Evolutionary conservation across 306 rosid species (phyloP).

Genomic region (Casuarina cunninghamiana): DNA sequence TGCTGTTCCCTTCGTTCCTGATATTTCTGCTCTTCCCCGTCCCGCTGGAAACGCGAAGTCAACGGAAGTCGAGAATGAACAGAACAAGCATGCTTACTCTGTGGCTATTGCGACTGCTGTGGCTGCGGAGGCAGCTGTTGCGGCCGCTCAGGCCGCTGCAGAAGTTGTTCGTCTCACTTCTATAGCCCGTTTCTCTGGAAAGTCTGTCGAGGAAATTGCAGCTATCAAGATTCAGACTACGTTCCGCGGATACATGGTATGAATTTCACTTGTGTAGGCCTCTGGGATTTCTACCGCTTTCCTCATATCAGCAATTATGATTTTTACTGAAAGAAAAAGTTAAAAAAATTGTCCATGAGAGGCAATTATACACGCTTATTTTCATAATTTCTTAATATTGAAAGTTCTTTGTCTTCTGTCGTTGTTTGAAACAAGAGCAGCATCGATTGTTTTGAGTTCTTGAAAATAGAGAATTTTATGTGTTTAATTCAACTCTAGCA

Average conservation of each 20-base stretch:
- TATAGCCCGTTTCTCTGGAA: slow-evolving; percentile 31
- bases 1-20: slow-evolving; percentile 36
- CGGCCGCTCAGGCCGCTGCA: slow-evolving; percentile 77
- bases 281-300: background rate
- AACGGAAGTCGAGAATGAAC: slow-evolving; percentile 49
- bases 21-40: slow-evolving; percentile 37
- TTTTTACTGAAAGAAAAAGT: background rate
- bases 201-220: slow-evolving; percentile 50
- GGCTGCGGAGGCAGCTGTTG: slow-evolving; percentile 87
- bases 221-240: slow-evolving; percentile 75
- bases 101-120: slow-evolving; percentile 80
- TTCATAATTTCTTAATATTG: background rate
- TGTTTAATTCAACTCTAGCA: slow-evolving; percentile 9
- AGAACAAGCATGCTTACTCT: slow-evolving; percentile 65
- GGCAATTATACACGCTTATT: background rate
- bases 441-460: background rate
- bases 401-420: background rate
- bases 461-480: background rate
- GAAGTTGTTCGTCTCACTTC: slow-evolving; percentile 56
- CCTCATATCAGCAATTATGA: background rate
- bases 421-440: background rate
- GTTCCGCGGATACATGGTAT: slow-evolving; percentile 75
- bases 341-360: background rate
- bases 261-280: slow-evolving; percentile 4
- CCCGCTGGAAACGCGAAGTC: slow-evolving; percentile 34